These are phyloP conservation scores for Heterobasidion parviporum DNA, from an alignment of 1,284 basidiomycete genomes.

Conservation along the genomic window DNA sequence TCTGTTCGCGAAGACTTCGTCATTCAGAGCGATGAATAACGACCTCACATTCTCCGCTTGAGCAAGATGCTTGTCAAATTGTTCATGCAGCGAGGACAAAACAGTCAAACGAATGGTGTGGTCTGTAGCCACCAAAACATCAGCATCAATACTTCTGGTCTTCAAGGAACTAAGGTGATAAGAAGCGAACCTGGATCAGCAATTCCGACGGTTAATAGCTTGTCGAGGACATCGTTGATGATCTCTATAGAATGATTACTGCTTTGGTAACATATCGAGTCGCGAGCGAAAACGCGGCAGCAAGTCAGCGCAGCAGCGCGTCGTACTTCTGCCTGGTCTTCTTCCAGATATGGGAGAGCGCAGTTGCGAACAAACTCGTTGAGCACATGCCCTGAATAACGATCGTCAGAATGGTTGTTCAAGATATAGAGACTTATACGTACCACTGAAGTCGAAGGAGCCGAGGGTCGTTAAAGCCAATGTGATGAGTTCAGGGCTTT, in stretches of 20 bases:
- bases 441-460: constrained; percentile 91
- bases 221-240: constrained; percentile 96
- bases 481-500: constrained; percentile 71
- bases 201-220: constrained; percentile 93
- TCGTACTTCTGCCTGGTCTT: constrained; percentile 86
- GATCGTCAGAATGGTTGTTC: not conserved
- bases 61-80: constrained; percentile 97
- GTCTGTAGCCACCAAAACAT: constrained; percentile 36
- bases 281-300: constrained; percentile 86
- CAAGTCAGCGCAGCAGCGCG: constrained; percentile 91
- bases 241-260: constrained; percentile 97
- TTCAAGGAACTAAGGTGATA: not conserved
- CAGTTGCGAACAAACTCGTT: constrained; percentile 95
- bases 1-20: constrained; percentile 93
- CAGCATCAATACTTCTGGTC: not conserved
- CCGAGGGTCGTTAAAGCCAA: constrained; percentile 87
- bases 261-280: constrained; percentile 95
- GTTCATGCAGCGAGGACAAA: constrained; percentile 82
- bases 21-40: constrained; percentile 95
- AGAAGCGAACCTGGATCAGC: constrained; percentile 77
- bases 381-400: constrained; percentile 72
- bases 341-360: constrained; percentile 91
- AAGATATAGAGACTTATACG: constrained; percentile 11
- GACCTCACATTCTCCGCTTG: constrained; percentile 98
- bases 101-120: constrained; percentile 84